These are phyloP conservation scores for Taiwanofungus camphoratus DNA, from an alignment of 1,284 basidiomycete genomes.

Conservation along the genomic window DNA sequence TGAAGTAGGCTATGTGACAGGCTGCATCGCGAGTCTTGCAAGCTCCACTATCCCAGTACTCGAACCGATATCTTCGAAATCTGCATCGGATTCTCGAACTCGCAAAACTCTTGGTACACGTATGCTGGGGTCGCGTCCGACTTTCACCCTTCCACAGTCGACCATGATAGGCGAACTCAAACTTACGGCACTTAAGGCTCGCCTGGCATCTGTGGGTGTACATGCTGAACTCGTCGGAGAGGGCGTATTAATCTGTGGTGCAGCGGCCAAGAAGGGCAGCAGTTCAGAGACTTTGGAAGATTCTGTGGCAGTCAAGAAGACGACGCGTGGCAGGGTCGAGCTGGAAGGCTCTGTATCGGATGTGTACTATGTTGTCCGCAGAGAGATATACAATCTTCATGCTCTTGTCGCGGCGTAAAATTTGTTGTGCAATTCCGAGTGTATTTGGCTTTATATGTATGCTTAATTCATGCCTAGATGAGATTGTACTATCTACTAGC, in stretches of 20 bases:
- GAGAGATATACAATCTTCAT: constrained; percentile 84
- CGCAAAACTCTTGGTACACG: constrained; percentile 30
- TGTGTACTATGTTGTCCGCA: constrained; percentile 82
- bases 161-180: constrained; percentile 96
- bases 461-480: too few relatives aligned
- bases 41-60: constrained; percentile 73
- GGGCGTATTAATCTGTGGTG: constrained; percentile 90
- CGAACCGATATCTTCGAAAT: constrained; percentile 39
- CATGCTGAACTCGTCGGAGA: constrained; percentile 91
- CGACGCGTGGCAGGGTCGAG: constrained; percentile 76
- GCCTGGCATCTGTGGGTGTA: constrained; percentile 68
- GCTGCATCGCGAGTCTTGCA: constrained; percentile 75
- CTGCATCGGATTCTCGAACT: constrained; percentile 23
- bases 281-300: constrained; percentile 53
- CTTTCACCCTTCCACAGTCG: constrained; percentile 67
- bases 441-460: background rate
- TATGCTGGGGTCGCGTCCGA: constrained; percentile 56
- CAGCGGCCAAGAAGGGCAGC: constrained; percentile 43
- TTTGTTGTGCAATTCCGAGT: background rate
- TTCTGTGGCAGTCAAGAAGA: constrained; percentile 85
- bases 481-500: too few relatives aligned
- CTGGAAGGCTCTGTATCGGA: constrained; percentile 86
- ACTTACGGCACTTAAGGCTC: constrained; percentile 77
- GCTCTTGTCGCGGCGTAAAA: constrained; percentile 71
- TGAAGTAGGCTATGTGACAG: constrained; percentile 88